phyloP scores from a whole-genome alignment of 768 basidiomycete species.

The Termitomyces titanicus region DNA sequence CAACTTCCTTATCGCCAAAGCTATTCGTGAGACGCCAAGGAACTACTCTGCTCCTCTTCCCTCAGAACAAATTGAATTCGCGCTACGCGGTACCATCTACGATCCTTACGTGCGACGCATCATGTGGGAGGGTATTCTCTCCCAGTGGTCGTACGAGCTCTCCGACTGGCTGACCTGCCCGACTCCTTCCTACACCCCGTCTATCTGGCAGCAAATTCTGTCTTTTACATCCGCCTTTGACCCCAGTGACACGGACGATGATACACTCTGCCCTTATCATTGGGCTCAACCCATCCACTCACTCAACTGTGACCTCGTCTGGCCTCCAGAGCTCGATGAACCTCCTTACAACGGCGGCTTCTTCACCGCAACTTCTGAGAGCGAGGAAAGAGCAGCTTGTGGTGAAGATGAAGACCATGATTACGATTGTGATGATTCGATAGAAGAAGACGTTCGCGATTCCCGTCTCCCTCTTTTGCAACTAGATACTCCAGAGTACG shows the following conservation, averaged over 20 bases:
- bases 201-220: conserved; percentile 27
- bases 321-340: conserved; percentile 68
- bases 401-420: conserved; percentile 12
- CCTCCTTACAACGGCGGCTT: conserved; percentile 31
- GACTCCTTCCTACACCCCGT: not conserved
- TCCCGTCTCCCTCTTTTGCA: conserved; percentile 45
- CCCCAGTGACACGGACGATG: conserved; percentile 43
- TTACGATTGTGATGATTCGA: conserved; percentile 9
- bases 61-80: conserved; percentile 56
- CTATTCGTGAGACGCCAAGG: conserved; percentile 61
- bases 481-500: conserved; percentile 79
- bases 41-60: conserved; percentile 83
- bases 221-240: conserved; percentile 14
- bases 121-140: conserved; percentile 78
- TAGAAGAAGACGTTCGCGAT: conserved; percentile 2
- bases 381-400: not conserved
- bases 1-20: conserved; percentile 73
- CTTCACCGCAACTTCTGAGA: not conserved
- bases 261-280: conserved; percentile 65
- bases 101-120: conserved; percentile 85
- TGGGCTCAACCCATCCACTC: conserved; percentile 74
- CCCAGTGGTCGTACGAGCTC: conserved; percentile 60
- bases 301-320: conserved; percentile 81
- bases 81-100: conserved; percentile 78
- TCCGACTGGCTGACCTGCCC: conserved; percentile 64